Conservation (phyloP, 495 filamentous ascomycete genomes). For the Penicillium robsamsonii region DNA sequence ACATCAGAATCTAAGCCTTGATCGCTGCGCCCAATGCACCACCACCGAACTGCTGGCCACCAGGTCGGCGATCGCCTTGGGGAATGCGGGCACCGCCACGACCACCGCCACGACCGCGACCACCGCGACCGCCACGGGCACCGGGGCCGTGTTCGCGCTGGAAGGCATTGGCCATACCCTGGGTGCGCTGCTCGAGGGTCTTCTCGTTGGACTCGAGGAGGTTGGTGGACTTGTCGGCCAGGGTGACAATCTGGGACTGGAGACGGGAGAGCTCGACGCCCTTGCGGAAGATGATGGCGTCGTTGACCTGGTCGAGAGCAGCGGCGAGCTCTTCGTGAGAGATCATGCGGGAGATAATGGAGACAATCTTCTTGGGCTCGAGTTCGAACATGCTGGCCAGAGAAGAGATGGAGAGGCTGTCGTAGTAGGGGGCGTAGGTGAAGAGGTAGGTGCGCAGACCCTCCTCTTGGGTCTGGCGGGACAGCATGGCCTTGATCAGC, state of each 20-base stretch:
- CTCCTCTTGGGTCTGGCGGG: constrained; percentile 97
- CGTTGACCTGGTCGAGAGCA: constrained; percentile 95
- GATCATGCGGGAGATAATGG: constrained; percentile 99
- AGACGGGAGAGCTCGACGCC: constrained; percentile 95
- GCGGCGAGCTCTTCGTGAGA: constrained; percentile 96
- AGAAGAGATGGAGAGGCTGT: constrained; percentile 82
- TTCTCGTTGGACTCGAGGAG: constrained; percentile 97
- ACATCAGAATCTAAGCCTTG: constrained; percentile 53
- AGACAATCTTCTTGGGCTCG: constrained; percentile 75
- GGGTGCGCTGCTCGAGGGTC: constrained; percentile 92
- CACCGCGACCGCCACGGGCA: constrained; percentile 65
- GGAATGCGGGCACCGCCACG: constrained; percentile 60
- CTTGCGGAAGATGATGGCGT: constrained; percentile 98
- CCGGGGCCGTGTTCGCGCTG: constrained; percentile 79
- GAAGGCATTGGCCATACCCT: constrained; percentile 92
- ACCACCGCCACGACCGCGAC: constrained; percentile 64
- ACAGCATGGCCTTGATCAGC: constrained; percentile 93
- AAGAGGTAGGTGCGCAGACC: constrained; percentile 97
- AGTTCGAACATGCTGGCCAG: constrained; percentile 96
- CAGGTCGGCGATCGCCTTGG: constrained; percentile 48
- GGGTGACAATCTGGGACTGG: constrained; percentile 88
- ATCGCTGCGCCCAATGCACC: constrained; percentile 64
- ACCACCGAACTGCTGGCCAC: constrained; percentile 61
- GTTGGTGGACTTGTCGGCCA: constrained; percentile 92
- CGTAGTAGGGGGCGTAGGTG: constrained; percentile 99